phyloP scores from a whole-genome alignment of 257 asterid genomes.

The Solanum sejunctum region DNA sequence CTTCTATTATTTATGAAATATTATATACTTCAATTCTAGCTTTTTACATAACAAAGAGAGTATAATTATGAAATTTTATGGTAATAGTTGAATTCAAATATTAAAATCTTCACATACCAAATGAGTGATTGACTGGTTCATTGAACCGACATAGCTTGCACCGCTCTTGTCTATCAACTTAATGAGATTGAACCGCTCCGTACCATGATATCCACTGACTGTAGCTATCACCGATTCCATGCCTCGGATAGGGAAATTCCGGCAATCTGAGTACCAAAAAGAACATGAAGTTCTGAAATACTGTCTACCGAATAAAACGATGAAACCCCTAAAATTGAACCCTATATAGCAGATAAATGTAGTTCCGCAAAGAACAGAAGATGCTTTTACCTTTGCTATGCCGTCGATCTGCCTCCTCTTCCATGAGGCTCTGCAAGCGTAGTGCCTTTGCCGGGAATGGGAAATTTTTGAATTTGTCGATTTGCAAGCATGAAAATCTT shows the following conservation, averaged over 20 bases:
- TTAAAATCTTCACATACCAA: conserved; percentile 36
- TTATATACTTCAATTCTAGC: neutral
- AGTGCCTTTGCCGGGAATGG: conserved; percentile 31
- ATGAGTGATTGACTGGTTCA: conserved; percentile 29
- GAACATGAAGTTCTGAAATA: neutral
- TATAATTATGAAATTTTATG: conserved; percentile 23
- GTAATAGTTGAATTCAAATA: conserved; percentile 13
- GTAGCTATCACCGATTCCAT: conserved; percentile 63
- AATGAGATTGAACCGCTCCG: conserved; percentile 31
- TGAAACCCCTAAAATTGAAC: neutral
- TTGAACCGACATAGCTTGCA: conserved; percentile 25
- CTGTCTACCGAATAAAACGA: neutral
- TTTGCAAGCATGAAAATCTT: neutral
- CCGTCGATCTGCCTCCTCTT: conserved; percentile 11
- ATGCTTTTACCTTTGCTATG: conserved; percentile 17
- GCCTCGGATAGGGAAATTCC: conserved; percentile 19
- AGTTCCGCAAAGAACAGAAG: neutral
- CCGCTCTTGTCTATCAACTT: conserved; percentile 22
- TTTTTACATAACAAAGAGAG: neutral
- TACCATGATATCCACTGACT: conserved; percentile 30
- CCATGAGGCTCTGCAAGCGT: conserved; percentile 12
- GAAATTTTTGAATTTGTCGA: conserved; percentile 26
- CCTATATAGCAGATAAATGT: neutral
- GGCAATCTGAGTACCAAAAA: conserved; percentile 3
- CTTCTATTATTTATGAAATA: neutral